A percentile compares a stretch with the other conserved stretches of the same genome.
Conservation (phyloP, 371 early-diverging fungal species). For the Choanephora cucurbitarum region DNA sequence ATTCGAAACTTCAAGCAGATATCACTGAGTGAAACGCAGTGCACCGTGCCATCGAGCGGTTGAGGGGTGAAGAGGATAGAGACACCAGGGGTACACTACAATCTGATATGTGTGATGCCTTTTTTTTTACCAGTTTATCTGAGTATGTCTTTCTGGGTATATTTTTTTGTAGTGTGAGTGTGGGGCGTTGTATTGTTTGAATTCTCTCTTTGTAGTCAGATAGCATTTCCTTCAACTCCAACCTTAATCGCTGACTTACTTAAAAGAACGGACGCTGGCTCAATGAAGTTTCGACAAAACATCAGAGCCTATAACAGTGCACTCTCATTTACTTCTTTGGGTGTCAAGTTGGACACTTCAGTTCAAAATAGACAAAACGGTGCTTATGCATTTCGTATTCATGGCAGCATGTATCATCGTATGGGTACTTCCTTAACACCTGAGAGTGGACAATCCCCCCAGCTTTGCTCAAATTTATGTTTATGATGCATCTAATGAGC, state of each 20-base stretch:
- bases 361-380: constrained; percentile 1
- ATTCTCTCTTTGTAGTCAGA: constrained; percentile 1
- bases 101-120: background rate
- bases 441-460: background rate
- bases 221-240: background rate
- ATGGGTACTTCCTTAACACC: constrained; percentile 10
- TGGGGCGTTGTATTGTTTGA: background rate
- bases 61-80: too few relatives aligned
- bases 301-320: constrained; percentile 22
- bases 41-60: too few relatives aligned
- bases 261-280: background rate
- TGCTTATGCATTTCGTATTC: constrained; percentile 17
- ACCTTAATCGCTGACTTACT: background rate
- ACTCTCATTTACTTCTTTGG: constrained; percentile 21
- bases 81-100: too few relatives aligned
- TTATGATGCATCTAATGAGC: constrained; percentile 11
- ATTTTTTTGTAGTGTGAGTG: constrained; percentile 11
- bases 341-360: constrained; percentile 11
- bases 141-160: constrained; percentile 6
- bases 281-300: constrained; percentile 6
- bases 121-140: background rate
- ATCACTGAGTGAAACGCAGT: too few relatives aligned
- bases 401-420: constrained; percentile 12
- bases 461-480: constrained; percentile 17
- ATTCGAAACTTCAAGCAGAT: too few relatives aligned